Conservation (phyloP, 208 protist species). For the Leishmania braziliensis region DNA sequence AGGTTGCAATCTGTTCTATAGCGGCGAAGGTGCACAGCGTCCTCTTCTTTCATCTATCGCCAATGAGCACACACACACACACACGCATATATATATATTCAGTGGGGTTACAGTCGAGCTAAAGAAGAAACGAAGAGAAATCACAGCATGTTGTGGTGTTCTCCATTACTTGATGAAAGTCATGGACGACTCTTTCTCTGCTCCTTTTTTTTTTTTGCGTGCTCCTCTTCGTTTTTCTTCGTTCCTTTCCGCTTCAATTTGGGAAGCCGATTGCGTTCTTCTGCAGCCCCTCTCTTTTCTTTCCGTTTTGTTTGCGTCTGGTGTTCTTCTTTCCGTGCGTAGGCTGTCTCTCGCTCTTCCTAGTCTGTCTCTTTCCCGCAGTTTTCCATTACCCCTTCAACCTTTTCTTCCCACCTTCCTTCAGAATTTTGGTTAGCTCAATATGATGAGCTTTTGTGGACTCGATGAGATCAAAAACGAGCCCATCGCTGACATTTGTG, state of each 20-base stretch:
- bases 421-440: conserved; percentile 17
- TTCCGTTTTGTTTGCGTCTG: not conserved
- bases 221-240: not conserved
- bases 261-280: not conserved
- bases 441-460: conserved; percentile 1
- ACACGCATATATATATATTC: not conserved
- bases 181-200: not conserved
- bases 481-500: not conserved
- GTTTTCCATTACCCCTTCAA: not conserved
- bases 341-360: not conserved
- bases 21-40: not conserved
- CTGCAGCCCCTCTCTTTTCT: not conserved
- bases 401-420: not conserved
- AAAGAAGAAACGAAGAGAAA: not conserved
- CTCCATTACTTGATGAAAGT: not conserved
- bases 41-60: not conserved
- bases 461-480: not conserved
- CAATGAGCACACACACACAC: too few species aligned
- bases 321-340: not conserved
- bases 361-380: not conserved
- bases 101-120: not conserved
- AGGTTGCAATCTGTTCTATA: not conserved
- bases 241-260: not conserved
- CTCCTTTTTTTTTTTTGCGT: not conserved
- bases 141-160: not conserved